A percentile compares a stretch with the other conserved stretches of the same genome.
phyloP scores from a whole-genome alignment of 306 rosid species.

The Gillenia trifoliata region DNA sequence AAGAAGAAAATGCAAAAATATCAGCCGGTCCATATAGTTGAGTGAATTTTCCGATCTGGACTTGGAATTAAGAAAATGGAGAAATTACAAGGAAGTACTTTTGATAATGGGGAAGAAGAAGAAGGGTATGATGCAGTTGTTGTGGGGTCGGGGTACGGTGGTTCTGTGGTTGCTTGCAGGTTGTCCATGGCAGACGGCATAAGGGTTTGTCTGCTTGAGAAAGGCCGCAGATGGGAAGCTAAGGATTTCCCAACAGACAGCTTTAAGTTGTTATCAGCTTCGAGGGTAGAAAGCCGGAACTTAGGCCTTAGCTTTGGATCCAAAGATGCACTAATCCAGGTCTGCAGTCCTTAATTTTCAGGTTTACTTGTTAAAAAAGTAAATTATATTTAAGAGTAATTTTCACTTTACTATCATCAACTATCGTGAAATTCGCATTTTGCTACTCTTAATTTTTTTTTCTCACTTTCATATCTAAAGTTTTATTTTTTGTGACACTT shows the following conservation, averaged over 20 bases:
- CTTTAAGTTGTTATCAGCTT: constrained; percentile 21
- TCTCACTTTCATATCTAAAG: no score
- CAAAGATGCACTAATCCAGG: constrained; percentile 34
- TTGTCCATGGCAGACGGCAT: constrained; percentile 25
- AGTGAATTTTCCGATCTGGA: not conserved
- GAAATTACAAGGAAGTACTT: not conserved
- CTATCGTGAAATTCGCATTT: no score
- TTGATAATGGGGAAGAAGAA: constrained; percentile 15
- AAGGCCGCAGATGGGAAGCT: constrained; percentile 32
- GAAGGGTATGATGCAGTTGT: constrained; percentile 26
- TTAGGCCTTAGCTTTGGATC: constrained; percentile 32
- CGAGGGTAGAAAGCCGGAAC: constrained; percentile 22
- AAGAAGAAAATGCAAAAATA: not conserved
- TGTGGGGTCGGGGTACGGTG: constrained; percentile 35
- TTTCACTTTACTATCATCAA: no score
- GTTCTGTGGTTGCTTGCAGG: constrained; percentile 31
- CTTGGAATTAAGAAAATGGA: not conserved
- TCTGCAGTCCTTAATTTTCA: not conserved
- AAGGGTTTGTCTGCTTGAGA: constrained; percentile 30
- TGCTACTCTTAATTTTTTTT: no score
- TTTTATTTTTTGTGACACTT: no score
- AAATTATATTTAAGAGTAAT: no score
- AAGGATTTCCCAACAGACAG: constrained; percentile 26
- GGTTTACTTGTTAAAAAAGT: no score
- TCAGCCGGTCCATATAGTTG: no score